Evolutionary conservation across 257 asterid species (phyloP), one percentile per base, ranked within the genome.

Genomic region (Ligustrum vulgare): DNA sequence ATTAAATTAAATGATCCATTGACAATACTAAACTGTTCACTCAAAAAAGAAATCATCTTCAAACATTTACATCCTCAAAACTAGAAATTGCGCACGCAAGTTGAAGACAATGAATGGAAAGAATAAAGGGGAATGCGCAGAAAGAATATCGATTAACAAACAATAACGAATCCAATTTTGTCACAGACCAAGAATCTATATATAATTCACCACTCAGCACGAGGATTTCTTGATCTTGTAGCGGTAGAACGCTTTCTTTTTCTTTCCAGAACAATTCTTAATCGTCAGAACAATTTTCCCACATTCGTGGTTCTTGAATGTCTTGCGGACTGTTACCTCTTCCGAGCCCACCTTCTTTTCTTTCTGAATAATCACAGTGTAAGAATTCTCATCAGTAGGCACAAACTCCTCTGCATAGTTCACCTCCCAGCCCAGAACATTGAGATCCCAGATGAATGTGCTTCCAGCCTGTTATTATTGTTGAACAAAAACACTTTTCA

Each of bases 401-500:
- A 91, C 90, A 60, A 89, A 91, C 75, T 91, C 97, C 76, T 89
- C 96, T 8, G 87, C 88, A 79, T 89, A 91, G 43, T 78, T 87
- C 89, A 91, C 97, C 66, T 88, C 97, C 92, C 97, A 90, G 0
- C 93, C 93, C 2, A 84, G 37, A 16, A 89, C 88, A n/a, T 79
- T 72, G 5, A 89, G 77, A 77, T 91, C 96, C 97, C 97, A 91
- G 71, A 86, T 84, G 31, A 45, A 13, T 15, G 54, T 13, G 54
- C 54, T 45, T 45, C n/a, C 54, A 45, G 54, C 54, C 49, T 43
- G 49, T 11, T 0, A 43, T 11, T 0, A 43, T 43, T 43, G 16
- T 77, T 45, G 33, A 9, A 35, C 54, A 18, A 23, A 72, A 67
- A 34, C 3, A 56, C 12, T 70, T 16, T 12, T 36, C 9, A 74